A percentile compares a stretch with the other conserved stretches of the same genome.
phyloP scores from a whole-genome alignment of 2,329 filamentous ascomycete species.

The Cladorrhinum sp. region DNA sequence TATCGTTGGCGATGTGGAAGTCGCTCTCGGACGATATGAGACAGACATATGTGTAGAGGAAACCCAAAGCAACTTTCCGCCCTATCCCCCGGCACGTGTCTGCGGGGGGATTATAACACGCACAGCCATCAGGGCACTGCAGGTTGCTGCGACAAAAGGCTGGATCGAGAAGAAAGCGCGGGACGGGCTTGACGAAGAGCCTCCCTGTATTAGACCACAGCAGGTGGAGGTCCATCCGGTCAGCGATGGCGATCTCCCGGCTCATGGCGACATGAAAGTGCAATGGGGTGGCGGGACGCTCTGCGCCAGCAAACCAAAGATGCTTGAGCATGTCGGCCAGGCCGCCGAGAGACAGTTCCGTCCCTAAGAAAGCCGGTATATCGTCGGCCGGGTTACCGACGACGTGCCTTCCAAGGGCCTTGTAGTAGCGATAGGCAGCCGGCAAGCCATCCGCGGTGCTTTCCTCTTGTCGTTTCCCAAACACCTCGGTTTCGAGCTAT shows the following conservation, averaged over 20 bases:
- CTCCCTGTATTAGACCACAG: slow-evolving; percentile 13
- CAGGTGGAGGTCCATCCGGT: slow-evolving; percentile 27
- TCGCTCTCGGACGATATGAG: slow-evolving; percentile 23
- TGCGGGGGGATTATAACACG: not conserved
- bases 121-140: slow-evolving; percentile 12
- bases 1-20: slow-evolving; percentile 22
- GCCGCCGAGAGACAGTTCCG: slow-evolving; percentile 14
- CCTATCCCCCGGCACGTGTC: not conserved
- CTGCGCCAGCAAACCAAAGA: slow-evolving; percentile 18
- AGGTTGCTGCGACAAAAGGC: slow-evolving; percentile 14
- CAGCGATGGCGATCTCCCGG: slow-evolving; percentile 25
- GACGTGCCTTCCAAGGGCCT: slow-evolving; percentile 10
- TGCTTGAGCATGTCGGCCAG: slow-evolving; percentile 15
- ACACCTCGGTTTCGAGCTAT: slow-evolving; percentile 14
- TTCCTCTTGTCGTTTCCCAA: slow-evolving; percentile 7
- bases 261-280: slow-evolving; percentile 21
- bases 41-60: slow-evolving; percentile 24
- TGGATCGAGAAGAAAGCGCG: slow-evolving; percentile 15
- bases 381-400: slow-evolving; percentile 16
- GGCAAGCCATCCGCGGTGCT: slow-evolving; percentile 14
- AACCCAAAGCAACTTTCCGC: slow-evolving; percentile 19
- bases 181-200: slow-evolving; percentile 17
- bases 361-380: slow-evolving; percentile 11
- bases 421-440: slow-evolving; percentile 18
- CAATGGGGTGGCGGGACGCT: slow-evolving; percentile 21